Evolutionary conservation across 345 rosid species (phyloP).

Genomic region (Aurinia saxatilis): DNA sequence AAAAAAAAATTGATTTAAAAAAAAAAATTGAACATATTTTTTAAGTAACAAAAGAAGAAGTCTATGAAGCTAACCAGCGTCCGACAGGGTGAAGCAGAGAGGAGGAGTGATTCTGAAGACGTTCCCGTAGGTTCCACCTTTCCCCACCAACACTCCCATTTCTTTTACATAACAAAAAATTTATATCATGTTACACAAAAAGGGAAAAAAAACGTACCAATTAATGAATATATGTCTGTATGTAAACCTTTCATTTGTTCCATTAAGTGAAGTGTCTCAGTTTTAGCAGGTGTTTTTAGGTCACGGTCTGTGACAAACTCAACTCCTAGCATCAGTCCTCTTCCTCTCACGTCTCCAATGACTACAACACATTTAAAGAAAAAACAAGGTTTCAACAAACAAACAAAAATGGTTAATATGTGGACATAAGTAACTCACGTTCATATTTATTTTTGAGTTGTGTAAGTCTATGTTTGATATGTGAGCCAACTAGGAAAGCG

Average conservation of each 20-base stretch:
- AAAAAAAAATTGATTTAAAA: neutral
- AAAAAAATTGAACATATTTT: neutral
- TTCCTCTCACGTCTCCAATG: constrained; percentile 91
- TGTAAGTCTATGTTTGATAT: constrained; percentile 55
- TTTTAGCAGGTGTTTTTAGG: constrained; percentile 65
- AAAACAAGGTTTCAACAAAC: neutral
- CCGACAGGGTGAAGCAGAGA: constrained; percentile 70
- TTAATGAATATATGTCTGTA: too few relatives aligned
- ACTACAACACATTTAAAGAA: constrained; percentile 23
- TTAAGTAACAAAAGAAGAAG: neutral
- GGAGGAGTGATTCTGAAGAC: constrained; percentile 91
- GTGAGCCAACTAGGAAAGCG: constrained; percentile 64
- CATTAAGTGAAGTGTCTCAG: constrained; percentile 60
- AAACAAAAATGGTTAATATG: too few relatives aligned
- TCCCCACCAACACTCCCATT: constrained; percentile 72
- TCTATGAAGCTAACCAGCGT: constrained; percentile 53
- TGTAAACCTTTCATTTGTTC: constrained; percentile 71
- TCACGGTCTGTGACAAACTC: constrained; percentile 73
- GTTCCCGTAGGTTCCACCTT: constrained; percentile 80
- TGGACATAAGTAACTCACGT: constrained; percentile 39
- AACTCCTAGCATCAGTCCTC: constrained; percentile 83
- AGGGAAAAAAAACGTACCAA: too few relatives aligned
- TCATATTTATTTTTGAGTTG: constrained; percentile 59
- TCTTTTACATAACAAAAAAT: constrained; percentile 31
- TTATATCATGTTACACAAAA: neutral